phyloP scores from a whole-genome alignment of 2,329 filamentous ascomycete genomes.

The Cercospora sp. region DNA sequence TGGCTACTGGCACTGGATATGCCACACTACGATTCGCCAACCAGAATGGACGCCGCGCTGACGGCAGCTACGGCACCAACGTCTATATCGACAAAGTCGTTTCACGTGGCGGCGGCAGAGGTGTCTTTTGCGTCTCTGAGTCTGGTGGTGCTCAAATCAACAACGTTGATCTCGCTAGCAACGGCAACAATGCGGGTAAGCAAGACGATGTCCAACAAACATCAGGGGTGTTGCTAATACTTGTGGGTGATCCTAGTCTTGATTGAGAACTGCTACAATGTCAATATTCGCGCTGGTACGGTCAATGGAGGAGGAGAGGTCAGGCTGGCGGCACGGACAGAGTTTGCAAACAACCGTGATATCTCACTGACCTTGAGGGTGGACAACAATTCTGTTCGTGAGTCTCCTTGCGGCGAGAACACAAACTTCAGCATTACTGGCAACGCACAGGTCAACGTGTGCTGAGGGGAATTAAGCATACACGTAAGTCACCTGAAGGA shows the following conservation, averaged over 20 bases:
- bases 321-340: conserved; percentile 52
- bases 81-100: conserved; percentile 56
- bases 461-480: conserved; percentile 33
- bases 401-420: conserved; percentile 58
- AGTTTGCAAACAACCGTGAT: conserved; percentile 58
- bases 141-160: conserved; percentile 57
- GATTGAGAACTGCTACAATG: conserved; percentile 62
- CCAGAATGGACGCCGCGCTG: conserved; percentile 53
- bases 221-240: conserved; percentile 41
- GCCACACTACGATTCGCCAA: conserved; percentile 61
- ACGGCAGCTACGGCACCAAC: conserved; percentile 56
- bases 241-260: conserved; percentile 42
- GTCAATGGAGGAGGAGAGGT: conserved; percentile 60
- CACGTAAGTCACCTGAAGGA: neutral
- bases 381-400: conserved; percentile 53
- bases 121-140: conserved; percentile 59
- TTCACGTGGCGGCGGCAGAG: conserved; percentile 59
- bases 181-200: conserved; percentile 53
- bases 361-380: conserved; percentile 54
- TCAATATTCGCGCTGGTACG: conserved; percentile 54
- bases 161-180: conserved; percentile 53
- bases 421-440: conserved; percentile 54
- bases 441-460: conserved; percentile 47
- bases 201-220: neutral
- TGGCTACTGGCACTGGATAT: conserved; percentile 56